phyloP scores from a whole-genome alignment of 2,329 filamentous ascomycete species.

The Neonectria ditissima region DNA sequence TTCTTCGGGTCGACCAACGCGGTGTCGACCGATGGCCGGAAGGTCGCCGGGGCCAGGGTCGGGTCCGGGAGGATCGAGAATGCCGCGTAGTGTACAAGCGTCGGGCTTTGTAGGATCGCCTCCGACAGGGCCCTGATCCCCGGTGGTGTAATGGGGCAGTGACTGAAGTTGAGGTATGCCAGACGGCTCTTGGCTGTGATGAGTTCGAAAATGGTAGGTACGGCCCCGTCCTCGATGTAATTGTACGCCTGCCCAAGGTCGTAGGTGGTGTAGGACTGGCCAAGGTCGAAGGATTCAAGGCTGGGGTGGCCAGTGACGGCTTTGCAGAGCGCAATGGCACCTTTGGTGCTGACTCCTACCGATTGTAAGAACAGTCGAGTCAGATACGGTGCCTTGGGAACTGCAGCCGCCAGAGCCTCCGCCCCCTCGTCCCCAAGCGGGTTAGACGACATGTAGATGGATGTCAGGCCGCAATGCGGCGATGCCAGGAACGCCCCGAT shows the following conservation, averaged over 20 bases:
- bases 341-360: slow-evolving; percentile 56
- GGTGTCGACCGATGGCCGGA: slow-evolving; percentile 46
- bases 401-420: slow-evolving; percentile 46
- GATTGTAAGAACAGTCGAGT: slow-evolving; percentile 56
- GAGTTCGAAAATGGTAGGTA: slow-evolving; percentile 50
- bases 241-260: slow-evolving; percentile 61
- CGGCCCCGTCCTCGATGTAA: slow-evolving; percentile 55
- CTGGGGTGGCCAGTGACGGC: slow-evolving; percentile 50
- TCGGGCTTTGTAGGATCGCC: slow-evolving; percentile 46
- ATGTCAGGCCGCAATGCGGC: slow-evolving; percentile 49
- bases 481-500: slow-evolving; percentile 50
- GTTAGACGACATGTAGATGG: slow-evolving; percentile 54
- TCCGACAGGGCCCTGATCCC: slow-evolving; percentile 45
- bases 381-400: slow-evolving; percentile 50
- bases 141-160: slow-evolving; percentile 50
- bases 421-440: slow-evolving; percentile 51
- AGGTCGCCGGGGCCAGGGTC: slow-evolving; percentile 35
- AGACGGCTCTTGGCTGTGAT: slow-evolving; percentile 49
- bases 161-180: slow-evolving; percentile 57
- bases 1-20: slow-evolving; percentile 41
- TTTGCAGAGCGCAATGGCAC: slow-evolving; percentile 52
- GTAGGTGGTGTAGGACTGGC: slow-evolving; percentile 60
- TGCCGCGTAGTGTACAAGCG: slow-evolving; percentile 53
- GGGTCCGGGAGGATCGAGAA: slow-evolving; percentile 52
- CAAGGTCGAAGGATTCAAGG: slow-evolving; percentile 56